Evolutionary conservation across 495 filamentous ascomycete genomes (phyloP), one percentile per base, ranked within the genome.

Genomic region (Bacidia gigantensis): DNA sequence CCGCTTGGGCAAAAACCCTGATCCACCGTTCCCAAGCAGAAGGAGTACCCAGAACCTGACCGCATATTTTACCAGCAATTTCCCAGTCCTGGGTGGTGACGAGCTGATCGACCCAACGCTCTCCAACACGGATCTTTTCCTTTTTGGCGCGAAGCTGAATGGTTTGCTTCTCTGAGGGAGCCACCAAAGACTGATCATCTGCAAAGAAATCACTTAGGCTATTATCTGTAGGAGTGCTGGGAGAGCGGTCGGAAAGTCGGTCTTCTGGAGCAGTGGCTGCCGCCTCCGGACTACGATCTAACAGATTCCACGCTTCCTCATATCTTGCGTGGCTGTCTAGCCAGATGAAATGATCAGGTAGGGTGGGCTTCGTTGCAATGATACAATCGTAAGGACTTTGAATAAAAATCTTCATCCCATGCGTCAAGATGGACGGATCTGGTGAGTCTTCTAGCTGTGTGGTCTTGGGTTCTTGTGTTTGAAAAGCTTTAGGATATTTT

Each of bases 351-450:
- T 92, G 88, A 62, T 98, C 92, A 0, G 78, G 66, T 11, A 89
- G 70, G 56, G 95, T 89, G 56, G 92, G 71, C 59, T 87, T 87
- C 0, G 90, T 83, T 0, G 87, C 84, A 50, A 95, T 71, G 21
- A 95, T 78, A 57, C 89, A 94, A 67, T 98, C 92, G 58, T 92
- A 98, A 1, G 93, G 93, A 59, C 89, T 96, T 48, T 93, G 87
- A 26, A 98, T 84, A 62, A 95, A 95, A 23, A 98, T 86, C 58
- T 96, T 97, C 55, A 89, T 76, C 0, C 92, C 89, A 5, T 80
- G 76, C 14, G 79, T 79, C 24, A 60, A 56, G 11, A 61, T 59
- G 29, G 64, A 49, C 29, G 57, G 54, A 51, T 65, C 62, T 18
- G 60, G 53, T 24, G 65, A 59, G 3, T 61, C 43, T 23, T 49